A percentile compares a stretch with the other conserved stretches of the same genome.
Evolutionary conservation across 805 yeast genomes (phyloP).

Genomic region (Lachancea dasiensis): DNA sequence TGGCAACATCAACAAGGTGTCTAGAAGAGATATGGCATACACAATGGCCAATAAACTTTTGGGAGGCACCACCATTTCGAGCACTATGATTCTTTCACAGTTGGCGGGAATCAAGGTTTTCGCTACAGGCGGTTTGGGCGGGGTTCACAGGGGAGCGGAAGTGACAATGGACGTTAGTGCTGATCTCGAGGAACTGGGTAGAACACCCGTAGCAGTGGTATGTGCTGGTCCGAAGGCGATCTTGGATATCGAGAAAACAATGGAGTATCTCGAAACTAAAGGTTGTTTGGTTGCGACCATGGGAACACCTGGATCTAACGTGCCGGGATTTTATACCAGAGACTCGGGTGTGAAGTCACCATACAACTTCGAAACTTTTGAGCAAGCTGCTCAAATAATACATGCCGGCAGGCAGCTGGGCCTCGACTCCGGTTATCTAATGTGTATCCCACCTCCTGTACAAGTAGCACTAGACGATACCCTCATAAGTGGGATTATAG

Average conservation of each 20-base stretch:
- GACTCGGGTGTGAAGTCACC: constrained; percentile 74
- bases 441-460: constrained; percentile 78
- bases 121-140: constrained; percentile 93
- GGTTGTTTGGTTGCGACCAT: constrained; percentile 80
- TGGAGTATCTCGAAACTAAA: constrained; percentile 85
- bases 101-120: constrained; percentile 75
- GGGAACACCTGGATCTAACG: constrained; percentile 44
- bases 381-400: constrained; percentile 59
- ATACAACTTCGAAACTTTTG: constrained; percentile 46
- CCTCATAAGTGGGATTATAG: constrained; percentile 51
- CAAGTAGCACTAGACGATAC: constrained; percentile 51
- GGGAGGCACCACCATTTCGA: constrained; percentile 90
- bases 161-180: constrained; percentile 76
- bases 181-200: constrained; percentile 76
- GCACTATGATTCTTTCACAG: constrained; percentile 77
- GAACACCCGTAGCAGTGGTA: constrained; percentile 83
- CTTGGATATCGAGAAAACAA: constrained; percentile 69
- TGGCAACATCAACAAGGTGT: constrained; percentile 49
- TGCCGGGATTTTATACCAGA: constrained; percentile 80
- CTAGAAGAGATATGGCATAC: constrained; percentile 73
- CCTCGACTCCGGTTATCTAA: constrained; percentile 60
- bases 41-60: constrained; percentile 55
- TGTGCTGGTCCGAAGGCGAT: constrained; percentile 90
- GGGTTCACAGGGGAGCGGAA: constrained; percentile 79
- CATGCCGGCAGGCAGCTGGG: constrained; percentile 43